Evolutionary conservation across 2,329 filamentous ascomycete species (phyloP).

Genomic region (Clarireedia hainanense): DNA sequence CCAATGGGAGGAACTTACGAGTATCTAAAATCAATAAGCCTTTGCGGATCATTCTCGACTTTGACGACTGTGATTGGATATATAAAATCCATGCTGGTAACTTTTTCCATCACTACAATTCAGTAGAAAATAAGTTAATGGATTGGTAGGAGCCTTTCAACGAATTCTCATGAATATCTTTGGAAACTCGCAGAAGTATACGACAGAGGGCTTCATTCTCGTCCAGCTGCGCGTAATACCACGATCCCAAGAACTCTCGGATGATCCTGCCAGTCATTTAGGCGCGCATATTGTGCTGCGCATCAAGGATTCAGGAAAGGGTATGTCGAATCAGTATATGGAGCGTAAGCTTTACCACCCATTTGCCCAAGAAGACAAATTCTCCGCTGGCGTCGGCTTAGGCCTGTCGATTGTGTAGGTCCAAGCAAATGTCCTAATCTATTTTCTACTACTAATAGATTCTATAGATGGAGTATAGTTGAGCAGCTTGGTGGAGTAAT

Average conservation of each 20-base stretch:
- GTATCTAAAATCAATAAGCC: neutral
- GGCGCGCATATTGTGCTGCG: constrained; percentile 30
- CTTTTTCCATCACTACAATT: constrained; percentile 34
- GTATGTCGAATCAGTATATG: constrained; percentile 53
- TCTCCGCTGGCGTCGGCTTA: constrained; percentile 40
- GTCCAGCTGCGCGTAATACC: constrained; percentile 21
- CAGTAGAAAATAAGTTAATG: constrained; percentile 35
- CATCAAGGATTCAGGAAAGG: constrained; percentile 53
- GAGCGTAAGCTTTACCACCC: constrained; percentile 50
- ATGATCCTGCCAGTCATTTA: constrained; percentile 49
- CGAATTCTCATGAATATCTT: constrained; percentile 50
- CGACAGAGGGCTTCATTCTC: constrained; percentile 39
- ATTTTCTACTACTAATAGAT: neutral
- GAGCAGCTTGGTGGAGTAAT: constrained; percentile 47
- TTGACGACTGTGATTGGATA: constrained; percentile 24
- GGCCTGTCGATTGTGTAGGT: constrained; percentile 34
- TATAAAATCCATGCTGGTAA: constrained; percentile 28
- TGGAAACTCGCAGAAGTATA: constrained; percentile 54
- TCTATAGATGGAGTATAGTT: constrained; percentile 4
- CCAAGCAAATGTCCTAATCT: neutral
- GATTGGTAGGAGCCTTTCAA: constrained; percentile 39
- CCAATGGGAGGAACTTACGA: neutral
- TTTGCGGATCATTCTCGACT: constrained; percentile 24
- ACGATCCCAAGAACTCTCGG: constrained; percentile 11
- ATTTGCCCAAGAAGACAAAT: constrained; percentile 51